Percentiles rank a stretch among this genome's conserved stretches.
Evolutionary conservation across 345 rosid species (phyloP).

Genomic region (Lepidium didymum): DNA sequence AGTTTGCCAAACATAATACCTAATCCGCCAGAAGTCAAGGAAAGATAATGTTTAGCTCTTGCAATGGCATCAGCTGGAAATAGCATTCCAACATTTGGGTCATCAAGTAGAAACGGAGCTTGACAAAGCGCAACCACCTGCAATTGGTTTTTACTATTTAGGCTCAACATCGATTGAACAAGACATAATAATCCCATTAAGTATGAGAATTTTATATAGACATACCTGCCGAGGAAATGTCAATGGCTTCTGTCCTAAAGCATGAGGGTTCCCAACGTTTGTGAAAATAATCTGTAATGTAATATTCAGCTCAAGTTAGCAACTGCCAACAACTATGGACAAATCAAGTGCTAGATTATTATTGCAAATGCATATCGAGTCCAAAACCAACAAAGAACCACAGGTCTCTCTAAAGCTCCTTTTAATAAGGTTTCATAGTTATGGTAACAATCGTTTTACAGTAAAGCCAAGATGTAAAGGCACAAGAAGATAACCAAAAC

Average conservation of each 20-base stretch:
- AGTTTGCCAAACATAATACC: conserved; percentile 38
- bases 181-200: not conserved
- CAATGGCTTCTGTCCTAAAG: conserved; percentile 93
- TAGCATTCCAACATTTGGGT: conserved; percentile 83
- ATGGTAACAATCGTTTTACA: not conserved
- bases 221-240: conserved; percentile 92
- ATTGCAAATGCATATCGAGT: not conserved
- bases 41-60: conserved; percentile 87
- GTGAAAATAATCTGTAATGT: conserved; percentile 82
- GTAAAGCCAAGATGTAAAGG: not conserved
- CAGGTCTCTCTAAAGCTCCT: not conserved
- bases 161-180: conserved; percentile 16
- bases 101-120: conserved; percentile 94
- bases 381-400: not conserved
- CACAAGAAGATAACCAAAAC: not conserved
- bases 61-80: conserved; percentile 98
- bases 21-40: conserved; percentile 79
- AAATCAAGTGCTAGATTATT: not conserved
- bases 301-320: conserved; percentile 8
- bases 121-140: conserved; percentile 98
- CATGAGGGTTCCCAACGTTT: conserved; percentile 99
- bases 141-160: not conserved
- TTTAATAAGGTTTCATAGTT: not conserved
- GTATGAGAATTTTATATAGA: not conserved
- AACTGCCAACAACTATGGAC: not conserved